Evolutionary conservation across 331 rosid species (phyloP).

Genomic region (Rosa hybrid): DNA sequence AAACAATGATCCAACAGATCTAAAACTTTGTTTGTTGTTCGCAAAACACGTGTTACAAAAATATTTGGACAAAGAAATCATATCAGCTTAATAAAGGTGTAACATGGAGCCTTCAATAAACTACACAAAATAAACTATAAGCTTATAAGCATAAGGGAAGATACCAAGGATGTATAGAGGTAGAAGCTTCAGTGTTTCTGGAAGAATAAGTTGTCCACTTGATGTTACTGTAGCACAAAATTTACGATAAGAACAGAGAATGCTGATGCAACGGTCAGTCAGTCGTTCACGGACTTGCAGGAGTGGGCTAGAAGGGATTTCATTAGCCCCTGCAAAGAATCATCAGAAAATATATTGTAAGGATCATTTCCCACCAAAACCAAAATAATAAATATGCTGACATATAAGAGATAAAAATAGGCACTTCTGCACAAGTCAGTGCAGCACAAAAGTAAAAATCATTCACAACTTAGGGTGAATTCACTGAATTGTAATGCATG

Average conservation of each 20-base stretch:
- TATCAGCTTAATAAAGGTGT: neutral
- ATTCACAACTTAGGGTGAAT: neutral
- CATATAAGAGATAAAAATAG: neutral
- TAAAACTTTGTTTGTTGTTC: neutral
- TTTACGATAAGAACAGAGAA: conserved; percentile 84
- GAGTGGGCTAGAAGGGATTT: conserved; percentile 75
- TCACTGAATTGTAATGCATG: too few species aligned
- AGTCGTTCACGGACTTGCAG: conserved; percentile 82
- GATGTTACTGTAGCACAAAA: conserved; percentile 94
- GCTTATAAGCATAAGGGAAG: conserved; percentile 2
- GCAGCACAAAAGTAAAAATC: neutral
- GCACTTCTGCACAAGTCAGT: conserved; percentile 6
- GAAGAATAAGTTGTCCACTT: conserved; percentile 94
- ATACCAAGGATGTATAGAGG: conserved; percentile 83
- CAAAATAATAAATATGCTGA: neutral
- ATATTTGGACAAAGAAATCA: neutral
- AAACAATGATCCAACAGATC: neutral
- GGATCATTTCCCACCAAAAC: neutral
- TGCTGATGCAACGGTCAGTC: conserved; percentile 72
- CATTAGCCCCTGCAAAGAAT: conserved; percentile 66
- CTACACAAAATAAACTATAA: neutral
- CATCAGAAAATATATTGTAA: neutral
- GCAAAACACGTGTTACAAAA: neutral
- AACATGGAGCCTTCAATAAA: neutral
- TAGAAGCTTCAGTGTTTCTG: conserved; percentile 86